phyloP scores from a whole-genome alignment of 768 basidiomycete genomes.

The Lentinus brumalis region DNA sequence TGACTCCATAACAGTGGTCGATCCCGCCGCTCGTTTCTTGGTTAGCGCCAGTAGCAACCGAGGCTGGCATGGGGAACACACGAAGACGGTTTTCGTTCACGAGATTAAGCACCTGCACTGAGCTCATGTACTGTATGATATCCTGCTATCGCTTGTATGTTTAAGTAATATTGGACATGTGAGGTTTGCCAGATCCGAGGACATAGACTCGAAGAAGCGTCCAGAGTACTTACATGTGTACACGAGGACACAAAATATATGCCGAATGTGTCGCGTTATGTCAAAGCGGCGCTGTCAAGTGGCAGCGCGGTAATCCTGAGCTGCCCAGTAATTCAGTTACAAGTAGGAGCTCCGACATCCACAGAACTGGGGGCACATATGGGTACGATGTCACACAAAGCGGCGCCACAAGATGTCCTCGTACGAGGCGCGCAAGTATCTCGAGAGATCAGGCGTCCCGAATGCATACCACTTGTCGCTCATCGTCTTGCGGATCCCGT shows the following conservation, averaged over 20 bases:
- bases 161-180: not conserved
- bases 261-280: too few species aligned
- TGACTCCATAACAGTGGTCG: conserved; percentile 61
- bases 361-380: not conserved
- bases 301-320: too few species aligned
- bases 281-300: too few species aligned
- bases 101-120: conserved; percentile 61
- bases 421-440: not conserved
- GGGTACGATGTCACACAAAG: not conserved
- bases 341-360: not conserved
- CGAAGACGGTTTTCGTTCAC: conserved; percentile 87
- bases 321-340: too few species aligned
- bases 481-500: conserved; percentile 8
- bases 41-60: conserved; percentile 92
- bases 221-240: too few species aligned
- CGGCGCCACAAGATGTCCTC: conserved; percentile 7
- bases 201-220: not conserved
- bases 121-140: conserved; percentile 1
- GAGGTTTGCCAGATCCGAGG: too few species aligned
- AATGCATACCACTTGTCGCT: conserved; percentile 7
- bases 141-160: not conserved
- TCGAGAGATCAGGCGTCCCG: conserved; percentile 2
- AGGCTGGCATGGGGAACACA: conserved; percentile 92
- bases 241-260: too few species aligned
- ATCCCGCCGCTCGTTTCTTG: conserved; percentile 81